Evolutionary conservation across 139 green algal species (phyloP).

Genomic region (Tetratostichococcus sp.): DNA sequence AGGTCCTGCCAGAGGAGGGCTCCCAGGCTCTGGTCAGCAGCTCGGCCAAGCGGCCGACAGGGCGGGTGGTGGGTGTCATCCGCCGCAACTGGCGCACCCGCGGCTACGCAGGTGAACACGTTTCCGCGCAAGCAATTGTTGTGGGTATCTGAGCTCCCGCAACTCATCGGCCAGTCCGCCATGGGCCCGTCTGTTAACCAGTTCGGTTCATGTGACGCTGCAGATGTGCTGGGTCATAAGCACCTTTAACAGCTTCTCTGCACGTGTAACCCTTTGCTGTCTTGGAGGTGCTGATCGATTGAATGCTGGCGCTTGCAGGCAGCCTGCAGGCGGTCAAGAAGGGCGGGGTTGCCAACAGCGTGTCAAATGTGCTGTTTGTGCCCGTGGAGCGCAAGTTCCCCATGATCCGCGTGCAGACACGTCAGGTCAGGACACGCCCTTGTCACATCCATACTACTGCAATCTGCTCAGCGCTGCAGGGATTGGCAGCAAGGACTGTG

Average conservation of each 20-base stretch:
- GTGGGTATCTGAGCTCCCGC: neutral
- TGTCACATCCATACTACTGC: neutral
- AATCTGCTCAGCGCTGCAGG: no score
- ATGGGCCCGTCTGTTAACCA: no score
- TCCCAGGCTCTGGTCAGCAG: neutral
- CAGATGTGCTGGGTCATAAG: no score
- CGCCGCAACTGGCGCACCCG: slow-evolving; percentile 70
- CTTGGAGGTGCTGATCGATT: no score
- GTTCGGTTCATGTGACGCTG: no score
- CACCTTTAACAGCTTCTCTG: no score
- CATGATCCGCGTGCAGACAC: slow-evolving; percentile 83
- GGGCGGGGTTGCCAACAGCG: neutral
- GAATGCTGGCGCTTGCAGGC: neutral
- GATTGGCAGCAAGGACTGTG: no score
- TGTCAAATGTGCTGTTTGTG: slow-evolving; percentile 59
- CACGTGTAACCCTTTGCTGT: no score
- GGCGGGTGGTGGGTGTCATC: slow-evolving; percentile 75
- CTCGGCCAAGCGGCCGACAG: slow-evolving; percentile 41
- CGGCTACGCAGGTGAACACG: slow-evolving; percentile 65
- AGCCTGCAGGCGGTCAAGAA: slow-evolving; percentile 16
- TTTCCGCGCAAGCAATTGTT: slow-evolving; percentile 37
- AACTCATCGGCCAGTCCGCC: no score
- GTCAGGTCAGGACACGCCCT: slow-evolving; percentile 41
- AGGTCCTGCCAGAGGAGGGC: neutral
- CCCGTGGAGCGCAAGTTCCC: slow-evolving; percentile 76